Base-by-base conservation (phyloP, 2,329 filamentous ascomycete species). In the Cladosporium oxysporum region DNA sequence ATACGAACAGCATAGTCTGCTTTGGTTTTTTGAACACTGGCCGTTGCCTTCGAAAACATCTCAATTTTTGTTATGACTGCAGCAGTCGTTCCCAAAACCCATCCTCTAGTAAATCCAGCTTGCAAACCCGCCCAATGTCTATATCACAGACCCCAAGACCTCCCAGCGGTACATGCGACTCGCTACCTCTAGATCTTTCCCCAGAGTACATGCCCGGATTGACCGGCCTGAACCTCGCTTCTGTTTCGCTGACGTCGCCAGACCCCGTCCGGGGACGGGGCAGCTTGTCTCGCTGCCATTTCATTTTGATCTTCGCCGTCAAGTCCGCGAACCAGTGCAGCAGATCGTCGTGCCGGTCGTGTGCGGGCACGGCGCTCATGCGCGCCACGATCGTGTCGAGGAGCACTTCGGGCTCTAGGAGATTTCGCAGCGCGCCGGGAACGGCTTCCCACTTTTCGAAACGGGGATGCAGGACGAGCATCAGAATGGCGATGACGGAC, bases 401-500 rank as follows among this genome's bases (percentile, higher is more conserved):
- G 16, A 65, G 31, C 11, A 26, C 31, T 31, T 59, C 63, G 14
- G 63, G 63, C 37, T 60, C 58, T 0, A 65, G n/a, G 29, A 65
- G 29, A 26, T 49, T 60, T 11, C 57, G 63, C 10, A 65, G 3
- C 3, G 57, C 63, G 58, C 58, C 63, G 5, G 58, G 63, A 11
- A 59, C 57, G 11, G 55, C 55, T 52, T 53, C 63, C 55, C 61
- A 63, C 14, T 52, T 57, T 23, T 65, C 57, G 57, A 60, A 65
- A 1, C 50, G 63, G 41, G 55, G 63, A 18, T 59, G 49, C 7
- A 53, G 57, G 47, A 59, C 29, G 18, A 59, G 55, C 41, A 59
- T 31, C 23, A 65, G 33, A 21, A 41, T 37, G 41, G 63, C 55
- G 23, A 65, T 23, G 5, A 65, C 63, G 44, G 71, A 69, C 12